Conservation (phyloP, 164 flowering plant species). For the Magnolia officinalis region DNA sequence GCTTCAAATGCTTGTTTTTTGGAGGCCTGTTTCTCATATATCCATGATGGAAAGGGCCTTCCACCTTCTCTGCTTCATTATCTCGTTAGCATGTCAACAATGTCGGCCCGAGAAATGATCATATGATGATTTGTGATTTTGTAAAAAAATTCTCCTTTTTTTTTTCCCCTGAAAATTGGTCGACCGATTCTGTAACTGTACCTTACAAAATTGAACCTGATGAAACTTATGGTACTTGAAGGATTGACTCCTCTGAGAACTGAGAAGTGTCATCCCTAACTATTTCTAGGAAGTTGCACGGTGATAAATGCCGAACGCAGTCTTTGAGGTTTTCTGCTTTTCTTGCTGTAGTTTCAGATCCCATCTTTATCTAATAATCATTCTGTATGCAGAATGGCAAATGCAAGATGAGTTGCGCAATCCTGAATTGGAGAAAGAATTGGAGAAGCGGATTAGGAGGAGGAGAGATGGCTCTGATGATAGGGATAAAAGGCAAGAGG, state of each 20-base stretch:
- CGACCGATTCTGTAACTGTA: not conserved
- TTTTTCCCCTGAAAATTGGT: not conserved
- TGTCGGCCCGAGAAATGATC: not conserved
- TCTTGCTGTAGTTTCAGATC: not conserved
- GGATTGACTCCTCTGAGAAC: not conserved
- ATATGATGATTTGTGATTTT: not conserved
- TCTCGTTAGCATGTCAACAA: not conserved
- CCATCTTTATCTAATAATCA: not conserved
- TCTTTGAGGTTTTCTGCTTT: not conserved
- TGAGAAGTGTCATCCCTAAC: not conserved
- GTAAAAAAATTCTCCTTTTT: not conserved
- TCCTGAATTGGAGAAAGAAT: constrained; percentile 55
- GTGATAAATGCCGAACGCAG: not conserved
- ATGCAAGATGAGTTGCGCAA: constrained; percentile 38
- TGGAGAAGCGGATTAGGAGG: constrained; percentile 46
- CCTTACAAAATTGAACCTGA: not conserved
- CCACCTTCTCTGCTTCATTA: not conserved
- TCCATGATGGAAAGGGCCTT: not conserved
- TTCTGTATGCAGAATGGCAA: constrained; percentile 26
- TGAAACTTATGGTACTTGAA: not conserved
- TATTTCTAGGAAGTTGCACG: not conserved
- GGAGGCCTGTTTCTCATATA: too few relatives aligned
- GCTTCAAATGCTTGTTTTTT: too few relatives aligned
- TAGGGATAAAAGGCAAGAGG: constrained; percentile 46
- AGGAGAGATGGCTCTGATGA: constrained; percentile 38